Evolutionary conservation across 176 grass and related monocot species (phyloP), one percentile per base, ranked within the genome.

Genomic region (Cenchrus americanus): DNA sequence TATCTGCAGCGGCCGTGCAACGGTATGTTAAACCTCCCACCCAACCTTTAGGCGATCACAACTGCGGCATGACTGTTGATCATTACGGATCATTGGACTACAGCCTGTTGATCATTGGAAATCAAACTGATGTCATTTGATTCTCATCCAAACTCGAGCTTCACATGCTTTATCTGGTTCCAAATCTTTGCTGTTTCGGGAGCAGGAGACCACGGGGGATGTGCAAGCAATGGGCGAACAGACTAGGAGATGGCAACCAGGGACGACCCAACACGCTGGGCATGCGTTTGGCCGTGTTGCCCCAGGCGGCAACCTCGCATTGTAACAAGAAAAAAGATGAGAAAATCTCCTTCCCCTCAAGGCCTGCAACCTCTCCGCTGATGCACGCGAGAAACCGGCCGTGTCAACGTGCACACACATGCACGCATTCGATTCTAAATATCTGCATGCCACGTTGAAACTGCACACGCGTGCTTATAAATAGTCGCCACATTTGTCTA

Each of bases 291-390:
- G 7, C 17, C 15, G 11, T 24, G 43, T 74, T 87, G 24, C 62
- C 62, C 12, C 49, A 50, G 3, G 30, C 15, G 19, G 43, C 62
- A 70, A n/a, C 62, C 54, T 68, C 11, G 9, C 41, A 4, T 66
- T 32, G 27, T 70, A 87, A 77, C 79, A 64, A 77, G 72, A 70
- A 77, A 61, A 69, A 87, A 80, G 48, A 5, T 40, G 50, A 18
- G 23, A 21, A 37, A 24, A 18, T 22, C 21, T 30, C 9, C 48
- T n/a, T 73, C n/a, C 23, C 13, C 44, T 66, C 37, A 10, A 48
- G 70, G 27, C 46, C n/a, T 10, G 57, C n/a, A 22, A 22, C 57
- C 57, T 19, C 57, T 59, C 57, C 57, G 55, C 15, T 21, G 10
- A 75, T 59, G 14, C 78, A 50, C 59, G 21, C 60, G 68, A 49